These are phyloP conservation scores for Laburnicola sp. DNA, from an alignment of 2,329 filamentous ascomycete genomes.

Conservation along the genomic window DNA sequence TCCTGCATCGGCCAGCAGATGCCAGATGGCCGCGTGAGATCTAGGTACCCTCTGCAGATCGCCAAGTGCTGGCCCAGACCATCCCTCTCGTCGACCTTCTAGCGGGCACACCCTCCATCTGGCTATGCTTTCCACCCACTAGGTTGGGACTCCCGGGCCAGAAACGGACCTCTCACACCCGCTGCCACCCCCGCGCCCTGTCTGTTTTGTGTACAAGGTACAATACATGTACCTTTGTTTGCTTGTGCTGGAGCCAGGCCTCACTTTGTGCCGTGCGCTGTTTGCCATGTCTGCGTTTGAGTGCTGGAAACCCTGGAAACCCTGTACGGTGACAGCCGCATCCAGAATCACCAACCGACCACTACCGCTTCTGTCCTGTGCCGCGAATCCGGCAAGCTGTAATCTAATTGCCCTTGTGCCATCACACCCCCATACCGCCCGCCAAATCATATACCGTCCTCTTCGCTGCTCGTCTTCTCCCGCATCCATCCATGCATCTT, in stretches of 20 bases:
- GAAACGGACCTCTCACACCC: slow-evolving; percentile 3
- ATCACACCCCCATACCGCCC: slow-evolving; percentile 32
- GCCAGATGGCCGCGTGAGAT: too few relatives aligned
- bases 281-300: slow-evolving; percentile 19
- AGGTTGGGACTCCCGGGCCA: background rate
- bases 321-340: slow-evolving; percentile 27
- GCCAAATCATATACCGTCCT: slow-evolving; percentile 34
- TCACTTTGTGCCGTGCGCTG: background rate
- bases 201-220: background rate
- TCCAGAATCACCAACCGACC: slow-evolving; percentile 33
- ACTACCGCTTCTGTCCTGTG: slow-evolving; percentile 33
- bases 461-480: slow-evolving; percentile 21
- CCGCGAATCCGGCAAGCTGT: slow-evolving; percentile 29
- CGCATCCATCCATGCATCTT: slow-evolving; percentile 7
- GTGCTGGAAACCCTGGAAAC: slow-evolving; percentile 16
- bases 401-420: slow-evolving; percentile 33
- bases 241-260: slow-evolving; percentile 5
- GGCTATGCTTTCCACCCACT: slow-evolving; percentile 3
- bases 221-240: background rate
- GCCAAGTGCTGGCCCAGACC: too few relatives aligned
- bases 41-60: too few relatives aligned
- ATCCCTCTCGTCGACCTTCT: too few relatives aligned
- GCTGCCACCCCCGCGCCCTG: slow-evolving; percentile 6
- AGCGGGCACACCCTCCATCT: background rate
- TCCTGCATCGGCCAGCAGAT: too few relatives aligned